Percentiles rank a stretch among this genome's conserved stretches.
phyloP scores from a whole-genome alignment of 2,329 filamentous ascomycete species.

The Ophiocordyceps robertsii region DNA sequence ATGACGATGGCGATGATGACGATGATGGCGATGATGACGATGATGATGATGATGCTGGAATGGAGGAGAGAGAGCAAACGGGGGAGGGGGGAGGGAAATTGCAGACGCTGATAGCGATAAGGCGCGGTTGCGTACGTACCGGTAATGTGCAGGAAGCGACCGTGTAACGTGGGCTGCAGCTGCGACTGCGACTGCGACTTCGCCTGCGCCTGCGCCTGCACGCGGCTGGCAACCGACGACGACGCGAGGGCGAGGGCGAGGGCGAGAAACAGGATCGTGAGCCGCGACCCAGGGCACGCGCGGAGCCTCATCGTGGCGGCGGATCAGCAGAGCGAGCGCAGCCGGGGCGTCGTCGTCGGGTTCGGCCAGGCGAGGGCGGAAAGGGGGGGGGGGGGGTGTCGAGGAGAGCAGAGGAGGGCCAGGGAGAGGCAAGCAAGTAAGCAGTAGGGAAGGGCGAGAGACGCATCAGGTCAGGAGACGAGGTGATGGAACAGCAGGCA shows the following conservation, averaged over 20 bases:
- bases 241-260: not conserved
- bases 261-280: not conserved
- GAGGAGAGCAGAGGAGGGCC: not conserved
- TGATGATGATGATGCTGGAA: not conserved
- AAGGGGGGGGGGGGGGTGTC: too few relatives aligned
- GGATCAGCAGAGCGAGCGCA: not conserved
- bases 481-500: too few relatives aligned
- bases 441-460: too few relatives aligned
- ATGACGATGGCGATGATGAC: not conserved
- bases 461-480: too few relatives aligned
- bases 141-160: slow-evolving; percentile 79
- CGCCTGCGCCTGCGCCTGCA: not conserved
- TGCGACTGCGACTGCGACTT: slow-evolving; percentile 3
- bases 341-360: not conserved
- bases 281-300: not conserved
- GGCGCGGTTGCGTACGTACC: slow-evolving; percentile 33
- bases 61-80: not conserved
- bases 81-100: not conserved
- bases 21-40: not conserved
- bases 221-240: not conserved
- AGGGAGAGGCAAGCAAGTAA: too few relatives aligned
- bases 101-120: not conserved
- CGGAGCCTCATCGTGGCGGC: not conserved
- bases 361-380: not conserved
- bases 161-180: slow-evolving; percentile 39